A percentile compares a stretch with the other conserved stretches of the same genome.
Conservation (phyloP, 495 filamentous ascomycete species). For the Trichoderma gamsii region DNA sequence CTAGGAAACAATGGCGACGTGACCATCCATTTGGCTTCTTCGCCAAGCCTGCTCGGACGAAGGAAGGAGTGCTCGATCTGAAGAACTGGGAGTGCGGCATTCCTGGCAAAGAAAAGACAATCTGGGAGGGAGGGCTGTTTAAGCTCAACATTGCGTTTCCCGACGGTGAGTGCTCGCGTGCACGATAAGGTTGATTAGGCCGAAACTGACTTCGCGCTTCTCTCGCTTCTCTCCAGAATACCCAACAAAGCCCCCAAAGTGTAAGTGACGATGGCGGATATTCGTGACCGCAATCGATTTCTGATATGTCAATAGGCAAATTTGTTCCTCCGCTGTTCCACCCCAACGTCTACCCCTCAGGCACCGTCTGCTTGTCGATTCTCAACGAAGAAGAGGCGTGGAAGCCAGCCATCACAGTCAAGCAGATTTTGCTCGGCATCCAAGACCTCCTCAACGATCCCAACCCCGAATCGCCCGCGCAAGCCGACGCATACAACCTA, state of each 20-base stretch:
- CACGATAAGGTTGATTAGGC: slow-evolving; percentile 12
- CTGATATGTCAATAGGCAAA: slow-evolving; percentile 62
- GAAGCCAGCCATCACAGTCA: slow-evolving; percentile 97
- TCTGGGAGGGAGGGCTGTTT: slow-evolving; percentile 95
- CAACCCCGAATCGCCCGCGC: slow-evolving; percentile 93
- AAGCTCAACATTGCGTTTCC: slow-evolving; percentile 91
- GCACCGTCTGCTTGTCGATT: slow-evolving; percentile 95
- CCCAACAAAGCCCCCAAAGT: slow-evolving; percentile 97
- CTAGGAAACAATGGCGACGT: slow-evolving; percentile 89
- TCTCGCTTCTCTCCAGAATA: slow-evolving; percentile 61
- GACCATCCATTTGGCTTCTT: slow-evolving; percentile 98
- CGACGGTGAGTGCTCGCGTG: slow-evolving; percentile 62
- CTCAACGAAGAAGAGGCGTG: slow-evolving; percentile 98
- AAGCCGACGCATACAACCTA: slow-evolving; percentile 95
- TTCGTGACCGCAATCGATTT: neutral
- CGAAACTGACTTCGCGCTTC: slow-evolving; percentile 24
- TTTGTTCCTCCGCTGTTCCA: slow-evolving; percentile 95
- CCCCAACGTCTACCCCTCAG: slow-evolving; percentile 97
- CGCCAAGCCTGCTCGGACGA: slow-evolving; percentile 75
- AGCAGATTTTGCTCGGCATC: slow-evolving; percentile 91
- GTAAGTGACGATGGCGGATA: slow-evolving; percentile 43
- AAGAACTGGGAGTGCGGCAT: slow-evolving; percentile 97
- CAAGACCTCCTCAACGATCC: slow-evolving; percentile 94
- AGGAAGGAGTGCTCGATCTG: slow-evolving; percentile 77
- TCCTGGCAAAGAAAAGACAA: slow-evolving; percentile 88